Percentiles rank a stretch among this genome's conserved stretches.
Conservation (phyloP, 495 filamentous ascomycete species). For the Penicillium bialowiezense region DNA sequence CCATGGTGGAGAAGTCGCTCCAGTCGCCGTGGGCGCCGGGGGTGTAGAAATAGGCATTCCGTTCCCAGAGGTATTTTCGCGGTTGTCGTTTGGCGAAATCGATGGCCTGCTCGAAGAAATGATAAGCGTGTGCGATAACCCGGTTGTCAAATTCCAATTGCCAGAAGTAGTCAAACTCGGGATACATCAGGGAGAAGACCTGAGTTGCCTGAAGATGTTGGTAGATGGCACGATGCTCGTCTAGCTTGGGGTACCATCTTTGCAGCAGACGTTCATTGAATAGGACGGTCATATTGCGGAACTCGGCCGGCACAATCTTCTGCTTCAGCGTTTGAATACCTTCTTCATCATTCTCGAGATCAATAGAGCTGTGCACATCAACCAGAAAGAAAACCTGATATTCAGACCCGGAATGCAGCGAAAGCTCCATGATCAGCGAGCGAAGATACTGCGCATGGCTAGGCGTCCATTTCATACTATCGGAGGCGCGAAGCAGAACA, state of each 20-base stretch:
- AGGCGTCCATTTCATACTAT: slow-evolving; percentile 60
- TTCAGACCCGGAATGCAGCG: slow-evolving; percentile 67
- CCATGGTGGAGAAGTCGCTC: slow-evolving; percentile 48
- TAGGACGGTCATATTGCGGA: slow-evolving; percentile 61
- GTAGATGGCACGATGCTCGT: slow-evolving; percentile 15
- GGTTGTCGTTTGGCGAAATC: slow-evolving; percentile 60
- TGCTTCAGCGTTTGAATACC: slow-evolving; percentile 51
- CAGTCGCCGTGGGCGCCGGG: slow-evolving; percentile 59
- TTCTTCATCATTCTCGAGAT: slow-evolving; percentile 53
- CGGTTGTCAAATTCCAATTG: slow-evolving; percentile 72
- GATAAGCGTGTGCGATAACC: slow-evolving; percentile 65
- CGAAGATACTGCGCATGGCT: slow-evolving; percentile 69
- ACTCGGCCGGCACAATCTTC: slow-evolving; percentile 56
- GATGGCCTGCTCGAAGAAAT: slow-evolving; percentile 59
- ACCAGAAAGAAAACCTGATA: slow-evolving; percentile 73
- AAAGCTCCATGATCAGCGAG: slow-evolving; percentile 70
- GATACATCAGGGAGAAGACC: slow-evolving; percentile 60
- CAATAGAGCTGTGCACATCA: slow-evolving; percentile 59
- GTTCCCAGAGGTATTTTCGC: slow-evolving; percentile 67
- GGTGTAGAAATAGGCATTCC: slow-evolving; percentile 67
- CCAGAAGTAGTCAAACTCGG: slow-evolving; percentile 71
- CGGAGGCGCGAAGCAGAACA: slow-evolving; percentile 62
- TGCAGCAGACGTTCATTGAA: slow-evolving; percentile 60
- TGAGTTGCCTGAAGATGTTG: slow-evolving; percentile 30
- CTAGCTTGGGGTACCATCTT: slow-evolving; percentile 54